Evolutionary conservation across 2,329 filamentous ascomycete genomes (phyloP), one percentile per base, ranked within the genome.

Genomic region (Botrytis sinoallii): DNA sequence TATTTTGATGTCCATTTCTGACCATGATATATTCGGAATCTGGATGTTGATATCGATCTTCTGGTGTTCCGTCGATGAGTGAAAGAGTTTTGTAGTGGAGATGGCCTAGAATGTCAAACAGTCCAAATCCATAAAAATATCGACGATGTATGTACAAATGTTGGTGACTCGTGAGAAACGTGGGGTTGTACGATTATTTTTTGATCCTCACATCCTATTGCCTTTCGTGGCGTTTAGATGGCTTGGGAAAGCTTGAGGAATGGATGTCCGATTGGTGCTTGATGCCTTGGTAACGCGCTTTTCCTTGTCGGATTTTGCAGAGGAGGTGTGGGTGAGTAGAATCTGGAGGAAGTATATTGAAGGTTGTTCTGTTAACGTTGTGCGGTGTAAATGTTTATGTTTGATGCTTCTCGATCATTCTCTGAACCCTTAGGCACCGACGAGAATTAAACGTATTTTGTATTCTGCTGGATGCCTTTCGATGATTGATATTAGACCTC

Each of bases 151-250:
- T 44, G 32, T 32, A 25, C 6, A 44, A 25, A 35, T 46, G 29
- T 35, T 66, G 63, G 20, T 38, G 44, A 52, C 22, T 66, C 20
- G 20, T 29, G 44, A 52, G 64, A 35, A 67, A 67, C 64, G 44
- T 67, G 44, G 64, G 64, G 32, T 67, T 35, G 42, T 32, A n/a
- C 44, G 48, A 38, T 32, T 25, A 57, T 25, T 46, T 32, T 40
- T 22, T 42, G 38, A 64, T 64, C 61, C 44, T 48, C 20, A 22
- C 63, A 66, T 52, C 44, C 29, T 52, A 40, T 48, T 66, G 35
- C 64, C 64, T 66, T 48, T 67, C 44, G 32, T 67, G 44, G 64
- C 44, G 64, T 67, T 67, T 38, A 18, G 35, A 67, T 67, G 64
- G 64, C 44, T 67, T 67, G 25, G 2, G 9, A 52, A 38, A 52